Evolutionary conservation across 2,329 filamentous ascomycete species (phyloP).

Genomic region (Ceratocystis colombiana): DNA sequence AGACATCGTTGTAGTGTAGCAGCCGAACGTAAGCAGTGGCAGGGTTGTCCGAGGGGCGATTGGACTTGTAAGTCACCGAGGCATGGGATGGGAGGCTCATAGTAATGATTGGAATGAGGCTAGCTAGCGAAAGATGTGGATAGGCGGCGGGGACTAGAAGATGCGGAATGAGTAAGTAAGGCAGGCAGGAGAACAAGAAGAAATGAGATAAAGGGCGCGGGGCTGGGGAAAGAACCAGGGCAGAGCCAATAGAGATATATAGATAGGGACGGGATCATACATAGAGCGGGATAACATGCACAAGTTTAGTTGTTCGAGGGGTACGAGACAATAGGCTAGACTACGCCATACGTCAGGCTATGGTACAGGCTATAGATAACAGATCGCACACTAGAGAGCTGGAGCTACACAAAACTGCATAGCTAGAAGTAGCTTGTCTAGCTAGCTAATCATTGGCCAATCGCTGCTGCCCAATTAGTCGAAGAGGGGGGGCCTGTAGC

Average conservation of each 20-base stretch:
- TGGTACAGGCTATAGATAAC: too few relatives aligned
- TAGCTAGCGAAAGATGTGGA: neutral
- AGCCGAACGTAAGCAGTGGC: slow-evolving; percentile 54
- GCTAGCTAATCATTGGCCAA: neutral
- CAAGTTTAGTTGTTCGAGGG: neutral
- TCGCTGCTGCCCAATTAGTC: neutral
- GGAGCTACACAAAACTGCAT: too few relatives aligned
- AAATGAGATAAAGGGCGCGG: too few relatives aligned
- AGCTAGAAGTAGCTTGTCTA: too few relatives aligned
- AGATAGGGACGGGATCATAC: neutral
- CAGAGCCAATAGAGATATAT: too few relatives aligned
- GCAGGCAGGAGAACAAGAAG: neutral
- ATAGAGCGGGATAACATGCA: too few relatives aligned
- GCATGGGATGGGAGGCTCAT: slow-evolving; percentile 19
- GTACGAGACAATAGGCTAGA: neutral
- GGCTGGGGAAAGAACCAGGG: too few relatives aligned
- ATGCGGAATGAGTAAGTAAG: neutral
- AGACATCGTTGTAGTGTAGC: slow-evolving; percentile 88
- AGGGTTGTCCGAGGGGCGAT: slow-evolving; percentile 16
- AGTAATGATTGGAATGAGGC: neutral
- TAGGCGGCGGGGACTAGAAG: neutral
- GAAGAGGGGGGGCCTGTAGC: neutral
- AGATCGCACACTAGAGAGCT: too few relatives aligned
- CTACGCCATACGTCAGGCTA: too few relatives aligned
- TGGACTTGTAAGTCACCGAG: slow-evolving; percentile 21